These are phyloP conservation scores for Heritiera littoralis DNA, from an alignment of 345 rosid species.

Conservation along the genomic window DNA sequence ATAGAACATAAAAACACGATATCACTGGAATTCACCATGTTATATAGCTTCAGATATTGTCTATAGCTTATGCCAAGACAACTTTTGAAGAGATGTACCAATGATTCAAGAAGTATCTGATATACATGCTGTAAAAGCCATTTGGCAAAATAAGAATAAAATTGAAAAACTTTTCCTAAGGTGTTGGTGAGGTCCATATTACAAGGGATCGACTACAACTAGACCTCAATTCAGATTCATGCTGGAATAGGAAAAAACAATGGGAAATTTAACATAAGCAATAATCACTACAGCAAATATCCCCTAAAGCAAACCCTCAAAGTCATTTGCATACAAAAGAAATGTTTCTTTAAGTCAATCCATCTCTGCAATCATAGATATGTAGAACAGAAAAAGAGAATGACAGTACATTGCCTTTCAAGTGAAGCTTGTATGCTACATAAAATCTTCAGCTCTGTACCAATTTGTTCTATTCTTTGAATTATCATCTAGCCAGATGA, in stretches of 20 bases:
- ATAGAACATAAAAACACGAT: neutral
- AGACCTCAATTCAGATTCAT: neutral
- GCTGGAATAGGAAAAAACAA: neutral
- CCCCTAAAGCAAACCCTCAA: neutral
- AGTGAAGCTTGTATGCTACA: neutral
- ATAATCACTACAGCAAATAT: neutral
- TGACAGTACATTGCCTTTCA: constrained; percentile 1
- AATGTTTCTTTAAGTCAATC: neutral
- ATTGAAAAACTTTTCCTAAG: neutral
- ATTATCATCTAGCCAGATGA: constrained; percentile 9
- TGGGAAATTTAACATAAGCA: neutral
- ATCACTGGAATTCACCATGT: neutral
- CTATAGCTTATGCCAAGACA: neutral
- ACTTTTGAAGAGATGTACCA: neutral
- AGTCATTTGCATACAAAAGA: neutral
- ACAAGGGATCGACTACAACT: neutral
- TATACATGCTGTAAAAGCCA: neutral
- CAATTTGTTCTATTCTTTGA: neutral
- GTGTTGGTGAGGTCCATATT: neutral
- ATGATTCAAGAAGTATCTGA: neutral
- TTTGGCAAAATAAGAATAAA: neutral
- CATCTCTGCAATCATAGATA: neutral
- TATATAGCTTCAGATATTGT: neutral
- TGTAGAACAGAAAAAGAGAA: neutral
- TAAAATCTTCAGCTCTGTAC: neutral